phyloP scores from a whole-genome alignment of 768 basidiomycete species.

The Podaxis carcinomalis region DNA sequence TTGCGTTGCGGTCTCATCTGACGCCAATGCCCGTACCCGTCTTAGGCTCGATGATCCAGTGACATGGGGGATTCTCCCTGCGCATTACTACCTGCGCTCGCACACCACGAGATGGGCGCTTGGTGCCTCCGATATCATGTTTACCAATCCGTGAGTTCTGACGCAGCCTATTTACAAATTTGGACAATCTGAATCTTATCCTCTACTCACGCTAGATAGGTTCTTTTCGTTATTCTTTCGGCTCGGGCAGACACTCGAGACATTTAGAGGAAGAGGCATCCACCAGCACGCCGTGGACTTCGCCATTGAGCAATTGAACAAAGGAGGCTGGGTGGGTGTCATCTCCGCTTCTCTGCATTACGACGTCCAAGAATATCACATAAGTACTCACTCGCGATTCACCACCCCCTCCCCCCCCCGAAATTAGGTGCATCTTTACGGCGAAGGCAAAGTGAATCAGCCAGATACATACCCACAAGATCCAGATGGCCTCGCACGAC shows the following conservation, averaged over 20 bases:
- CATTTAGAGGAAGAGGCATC: constrained; percentile 85
- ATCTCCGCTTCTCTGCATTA: constrained; percentile 1
- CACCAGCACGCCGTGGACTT: constrained; percentile 82
- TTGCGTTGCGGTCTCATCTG: background rate
- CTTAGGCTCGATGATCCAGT: constrained; percentile 76
- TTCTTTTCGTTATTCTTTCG: constrained; percentile 82
- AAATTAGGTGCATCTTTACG: constrained; percentile 79
- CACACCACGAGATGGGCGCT: constrained; percentile 82
- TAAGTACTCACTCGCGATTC: background rate
- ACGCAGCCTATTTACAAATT: constrained; percentile 10
- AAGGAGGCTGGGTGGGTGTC: constrained; percentile 77
- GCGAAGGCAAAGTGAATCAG: constrained; percentile 88
- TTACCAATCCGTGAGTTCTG: constrained; percentile 77
- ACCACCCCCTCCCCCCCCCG: background rate
- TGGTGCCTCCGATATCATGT: constrained; percentile 91
- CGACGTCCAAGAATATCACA: background rate
- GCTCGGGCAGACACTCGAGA: constrained; percentile 88
- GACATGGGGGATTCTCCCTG: constrained; percentile 83
- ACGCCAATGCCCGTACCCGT: constrained; percentile 12
- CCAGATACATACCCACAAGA: constrained; percentile 43
- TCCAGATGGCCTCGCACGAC: constrained; percentile 36
- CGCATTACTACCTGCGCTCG: constrained; percentile 52
- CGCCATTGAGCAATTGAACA: constrained; percentile 77
- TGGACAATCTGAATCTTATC: background rate
- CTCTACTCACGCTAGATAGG: constrained; percentile 40